Conservation (phyloP, 2,329 filamentous ascomycete genomes). For the Lojkania enalia region DNA sequence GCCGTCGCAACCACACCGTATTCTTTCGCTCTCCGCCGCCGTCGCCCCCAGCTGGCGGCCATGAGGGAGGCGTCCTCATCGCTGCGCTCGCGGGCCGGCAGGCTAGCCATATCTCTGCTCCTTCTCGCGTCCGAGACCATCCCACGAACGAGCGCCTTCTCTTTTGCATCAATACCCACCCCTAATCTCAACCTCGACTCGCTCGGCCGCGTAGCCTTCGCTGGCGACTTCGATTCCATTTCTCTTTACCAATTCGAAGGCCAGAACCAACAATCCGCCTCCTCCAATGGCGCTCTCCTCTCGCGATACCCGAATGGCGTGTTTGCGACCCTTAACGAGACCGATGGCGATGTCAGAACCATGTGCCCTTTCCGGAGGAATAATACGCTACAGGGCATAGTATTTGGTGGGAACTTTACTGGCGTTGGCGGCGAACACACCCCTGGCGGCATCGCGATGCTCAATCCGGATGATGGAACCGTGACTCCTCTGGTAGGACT, state of each 20-base stretch:
- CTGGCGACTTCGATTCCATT: constrained; percentile 87
- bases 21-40: constrained; percentile 10
- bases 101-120: constrained; percentile 40
- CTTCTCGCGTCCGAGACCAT: constrained; percentile 28
- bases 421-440: constrained; percentile 78
- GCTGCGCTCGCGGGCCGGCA: constrained; percentile 43
- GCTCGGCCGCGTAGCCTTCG: constrained; percentile 81
- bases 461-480: constrained; percentile 71
- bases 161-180: constrained; percentile 64
- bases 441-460: constrained; percentile 75
- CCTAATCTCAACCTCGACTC: constrained; percentile 76
- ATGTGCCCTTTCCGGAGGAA: constrained; percentile 81
- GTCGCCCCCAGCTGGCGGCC: constrained; percentile 28
- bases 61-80: constrained; percentile 45
- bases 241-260: constrained; percentile 85
- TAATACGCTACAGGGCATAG: constrained; percentile 70
- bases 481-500: constrained; percentile 80
- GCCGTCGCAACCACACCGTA: constrained; percentile 15
- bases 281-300: constrained; percentile 77
- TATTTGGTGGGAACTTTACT: constrained; percentile 95
- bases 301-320: constrained; percentile 82
- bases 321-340: constrained; percentile 71
- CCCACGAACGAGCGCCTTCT: constrained; percentile 37
- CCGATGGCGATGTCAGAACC: constrained; percentile 81
- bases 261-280: constrained; percentile 70